Percentiles rank a stretch among this genome's conserved stretches.
Evolutionary conservation across 2,329 filamentous ascomycete species (phyloP).

Genomic region (Thermothelomyces thermophilus): DNA sequence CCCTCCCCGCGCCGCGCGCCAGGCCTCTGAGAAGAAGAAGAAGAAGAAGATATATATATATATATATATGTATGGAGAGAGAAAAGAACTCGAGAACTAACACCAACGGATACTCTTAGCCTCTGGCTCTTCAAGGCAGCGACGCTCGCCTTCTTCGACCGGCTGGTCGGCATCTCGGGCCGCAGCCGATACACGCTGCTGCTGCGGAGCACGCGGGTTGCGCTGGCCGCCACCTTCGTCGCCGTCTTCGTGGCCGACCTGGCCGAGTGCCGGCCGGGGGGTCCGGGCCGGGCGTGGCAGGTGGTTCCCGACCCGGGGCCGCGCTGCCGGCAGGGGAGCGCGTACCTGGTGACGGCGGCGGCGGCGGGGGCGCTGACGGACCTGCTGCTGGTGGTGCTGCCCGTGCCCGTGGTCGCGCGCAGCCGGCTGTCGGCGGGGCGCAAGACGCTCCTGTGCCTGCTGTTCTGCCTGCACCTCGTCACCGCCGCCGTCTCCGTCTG

Average conservation of each 20-base stretch:
- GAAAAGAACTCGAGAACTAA: too few relatives aligned
- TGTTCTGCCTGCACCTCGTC: slow-evolving; percentile 76
- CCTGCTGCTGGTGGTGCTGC: slow-evolving; percentile 77
- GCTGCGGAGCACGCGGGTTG: slow-evolving; percentile 64
- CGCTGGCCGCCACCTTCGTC: slow-evolving; percentile 68
- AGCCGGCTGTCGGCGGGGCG: slow-evolving; percentile 68
- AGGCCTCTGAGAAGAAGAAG: too few relatives aligned
- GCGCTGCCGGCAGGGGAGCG: slow-evolving; percentile 77
- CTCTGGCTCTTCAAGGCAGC: slow-evolving; percentile 90
- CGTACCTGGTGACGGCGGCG: slow-evolving; percentile 79
- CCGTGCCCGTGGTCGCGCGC: slow-evolving; percentile 76
- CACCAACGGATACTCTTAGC: slow-evolving; percentile 37
- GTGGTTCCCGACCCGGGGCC: slow-evolving; percentile 76
- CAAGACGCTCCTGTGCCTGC: slow-evolving; percentile 67
- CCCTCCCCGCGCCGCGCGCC: too few relatives aligned
- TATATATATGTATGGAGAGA: too few relatives aligned
- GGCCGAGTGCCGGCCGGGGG: slow-evolving; percentile 65
- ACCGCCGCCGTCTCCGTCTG: slow-evolving; percentile 74
- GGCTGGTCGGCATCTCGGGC: slow-evolving; percentile 72
- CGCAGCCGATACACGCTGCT: slow-evolving; percentile 64
- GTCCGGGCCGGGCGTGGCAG: slow-evolving; percentile 66
- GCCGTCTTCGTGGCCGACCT: slow-evolving; percentile 75
- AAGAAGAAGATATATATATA: too few relatives aligned
- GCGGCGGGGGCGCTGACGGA: slow-evolving; percentile 82
- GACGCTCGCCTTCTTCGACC: slow-evolving; percentile 83